Base-by-base conservation (phyloP, 768 basidiomycete species). In the Pilatotrama ljubarskyi region DNA sequence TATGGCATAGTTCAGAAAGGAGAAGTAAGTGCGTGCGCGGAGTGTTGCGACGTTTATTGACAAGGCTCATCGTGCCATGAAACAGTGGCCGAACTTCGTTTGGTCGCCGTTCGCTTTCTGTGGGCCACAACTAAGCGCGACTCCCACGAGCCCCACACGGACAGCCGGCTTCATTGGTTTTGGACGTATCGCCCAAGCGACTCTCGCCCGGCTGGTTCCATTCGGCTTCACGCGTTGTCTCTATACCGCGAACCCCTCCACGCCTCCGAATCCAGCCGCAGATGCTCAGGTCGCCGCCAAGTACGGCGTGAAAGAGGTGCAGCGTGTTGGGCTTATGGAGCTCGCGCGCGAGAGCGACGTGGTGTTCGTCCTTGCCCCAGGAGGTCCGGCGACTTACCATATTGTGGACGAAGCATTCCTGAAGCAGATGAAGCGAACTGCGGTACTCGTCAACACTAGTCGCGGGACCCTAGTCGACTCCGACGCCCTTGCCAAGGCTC, bases 141-240 rank as follows among this genome's bases (percentile, higher is more conserved):
- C 80, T 1, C 57, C 68, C 1, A 66, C 77, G 15, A 76, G 82
- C 7, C 80, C 80, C 2, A 80, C 70, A 8, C 84, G 87, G 42
- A 95, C 87, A 1, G 84, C 87, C 2, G 95, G 93, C 1, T 97
- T 98, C 76, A 78, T 98, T 32, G 97, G 97, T 13, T 98, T 98
- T 66, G 96, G 96, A 6, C 85, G 96, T 24, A 98, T 98, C 66
- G 86, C 94, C 0, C 92, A 95, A 67, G 88, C 88, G 20, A 90
- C 89, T 0, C 82, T 96, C 41, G 73, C 81, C 1, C 86, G 96
- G 3, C 82, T 98, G 37, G 75, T 90, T 10, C 85, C 91, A 0
- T 98, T 98, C 70, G 93, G 90, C 24, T 80, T 93, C 68, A 88
- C 84, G 0, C 77, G 84, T 65, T 87, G 85, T 63, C 63, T 95